phyloP scores from a whole-genome alignment of 257 asterid species.

The Solanum stenotomum region DNA sequence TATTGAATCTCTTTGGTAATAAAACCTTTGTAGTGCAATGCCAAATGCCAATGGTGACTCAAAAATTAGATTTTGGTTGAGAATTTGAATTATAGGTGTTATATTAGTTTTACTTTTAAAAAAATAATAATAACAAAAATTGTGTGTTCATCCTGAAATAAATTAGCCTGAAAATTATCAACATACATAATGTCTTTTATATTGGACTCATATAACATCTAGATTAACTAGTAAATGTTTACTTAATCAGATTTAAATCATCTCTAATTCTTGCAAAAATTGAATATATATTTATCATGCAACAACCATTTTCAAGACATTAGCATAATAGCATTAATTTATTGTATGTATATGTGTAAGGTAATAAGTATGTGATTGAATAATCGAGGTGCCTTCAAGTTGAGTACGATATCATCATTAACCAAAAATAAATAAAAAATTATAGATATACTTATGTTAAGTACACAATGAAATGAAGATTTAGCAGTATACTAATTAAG shows the following conservation, averaged over 20 bases:
- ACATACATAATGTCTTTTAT: not conserved
- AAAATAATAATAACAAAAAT: too few species aligned
- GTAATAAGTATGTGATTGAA: not conserved
- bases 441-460: not conserved
- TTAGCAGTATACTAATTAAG: too few species aligned
- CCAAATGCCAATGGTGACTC: not conserved
- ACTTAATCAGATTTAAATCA: not conserved
- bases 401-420: not conserved
- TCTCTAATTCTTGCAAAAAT: not conserved
- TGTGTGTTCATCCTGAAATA: not conserved
- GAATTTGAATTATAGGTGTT: not conserved
- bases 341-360: not conserved
- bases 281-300: not conserved
- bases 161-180: not conserved
- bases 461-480: too few species aligned
- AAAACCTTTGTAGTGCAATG: not conserved
- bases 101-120: not conserved
- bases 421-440: too few species aligned
- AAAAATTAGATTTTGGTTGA: not conserved
- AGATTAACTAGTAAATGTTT: not conserved
- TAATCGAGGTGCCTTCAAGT: not conserved
- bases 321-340: too few species aligned
- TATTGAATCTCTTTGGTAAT: not conserved
- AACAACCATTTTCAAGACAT: not conserved
- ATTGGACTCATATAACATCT: not conserved